These are phyloP conservation scores for Candida anglica DNA, from an alignment of 805 yeast genomes.

Conservation along the genomic window DNA sequence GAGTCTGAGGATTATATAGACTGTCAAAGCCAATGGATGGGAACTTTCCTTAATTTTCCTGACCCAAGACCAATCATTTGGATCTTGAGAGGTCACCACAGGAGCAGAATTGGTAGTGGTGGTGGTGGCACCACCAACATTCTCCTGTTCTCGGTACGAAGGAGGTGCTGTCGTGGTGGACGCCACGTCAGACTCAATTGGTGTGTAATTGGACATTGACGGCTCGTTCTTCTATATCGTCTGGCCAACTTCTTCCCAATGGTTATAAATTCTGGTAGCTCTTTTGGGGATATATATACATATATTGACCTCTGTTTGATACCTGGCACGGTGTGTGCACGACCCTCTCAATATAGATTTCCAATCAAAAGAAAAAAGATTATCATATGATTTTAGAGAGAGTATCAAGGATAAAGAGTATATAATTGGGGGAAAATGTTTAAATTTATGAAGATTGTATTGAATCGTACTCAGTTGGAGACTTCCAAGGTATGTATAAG, in stretches of 20 bases:
- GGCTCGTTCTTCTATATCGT: neutral
- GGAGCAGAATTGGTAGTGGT: neutral
- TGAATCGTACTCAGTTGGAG: slow-evolving; percentile 37
- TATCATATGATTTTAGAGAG: too few relatives aligned
- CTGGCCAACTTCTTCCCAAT: too few relatives aligned
- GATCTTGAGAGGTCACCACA: slow-evolving; percentile 4
- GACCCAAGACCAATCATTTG: slow-evolving; percentile 20
- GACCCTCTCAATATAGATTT: too few relatives aligned
- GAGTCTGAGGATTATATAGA: slow-evolving; percentile 58
- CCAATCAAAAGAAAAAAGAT: too few relatives aligned
- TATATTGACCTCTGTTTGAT: too few relatives aligned
- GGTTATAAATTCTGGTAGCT: too few relatives aligned
- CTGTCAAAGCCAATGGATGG: slow-evolving; percentile 75
- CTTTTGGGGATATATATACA: too few relatives aligned
- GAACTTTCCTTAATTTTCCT: slow-evolving; percentile 59
- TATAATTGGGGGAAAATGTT: too few relatives aligned
- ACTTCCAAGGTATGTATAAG: slow-evolving; percentile 37
- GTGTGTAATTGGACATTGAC: slow-evolving; percentile 15
- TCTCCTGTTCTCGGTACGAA: too few relatives aligned
- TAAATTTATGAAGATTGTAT: too few relatives aligned
- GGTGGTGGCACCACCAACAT: neutral
- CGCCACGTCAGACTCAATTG: slow-evolving; percentile 28
- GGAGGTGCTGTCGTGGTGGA: slow-evolving; percentile 6
- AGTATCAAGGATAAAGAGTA: too few relatives aligned
- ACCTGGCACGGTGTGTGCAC: too few relatives aligned